Evolutionary conservation across 2,329 filamentous ascomycete genomes (phyloP).

Genomic region (Trichoderma polysporum): DNA sequence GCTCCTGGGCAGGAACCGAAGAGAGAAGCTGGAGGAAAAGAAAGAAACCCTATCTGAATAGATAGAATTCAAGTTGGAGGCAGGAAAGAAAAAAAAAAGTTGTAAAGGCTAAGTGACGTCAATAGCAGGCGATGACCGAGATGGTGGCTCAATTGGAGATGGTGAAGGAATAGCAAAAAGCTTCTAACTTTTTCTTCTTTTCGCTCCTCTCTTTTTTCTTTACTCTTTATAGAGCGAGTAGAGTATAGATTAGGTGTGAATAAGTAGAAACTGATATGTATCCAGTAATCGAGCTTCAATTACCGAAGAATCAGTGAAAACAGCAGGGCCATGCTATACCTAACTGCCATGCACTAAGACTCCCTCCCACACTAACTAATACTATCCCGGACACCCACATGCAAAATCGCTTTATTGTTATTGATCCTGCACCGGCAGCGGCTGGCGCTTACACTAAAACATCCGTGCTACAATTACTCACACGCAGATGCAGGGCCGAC

Average conservation of each 20-base stretch:
- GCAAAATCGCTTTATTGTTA: background rate
- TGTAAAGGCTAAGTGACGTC: slow-evolving; percentile 7
- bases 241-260: background rate
- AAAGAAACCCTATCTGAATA: background rate
- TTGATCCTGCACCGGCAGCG: background rate
- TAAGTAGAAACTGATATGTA: background rate
- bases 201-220: background rate
- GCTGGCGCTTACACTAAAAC: background rate
- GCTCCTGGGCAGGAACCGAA: background rate
- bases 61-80: background rate
- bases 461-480: background rate
- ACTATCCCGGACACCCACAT: background rate
- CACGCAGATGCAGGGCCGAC: background rate
- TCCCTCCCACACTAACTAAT: background rate
- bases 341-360: background rate
- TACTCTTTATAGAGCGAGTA: background rate
- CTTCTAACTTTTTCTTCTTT: background rate
- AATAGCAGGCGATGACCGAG: background rate
- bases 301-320: background rate
- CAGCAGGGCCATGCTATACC: background rate
- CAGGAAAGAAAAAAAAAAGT: background rate
- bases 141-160: background rate
- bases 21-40: background rate
- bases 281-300: background rate
- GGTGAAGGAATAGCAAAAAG: background rate